Percentiles rank a stretch among this genome's conserved stretches.
These are phyloP conservation scores for Physcomitrellopsis africana DNA, from an alignment of 225 moss, liverwort and hornwort genomes.

Conservation along the genomic window DNA sequence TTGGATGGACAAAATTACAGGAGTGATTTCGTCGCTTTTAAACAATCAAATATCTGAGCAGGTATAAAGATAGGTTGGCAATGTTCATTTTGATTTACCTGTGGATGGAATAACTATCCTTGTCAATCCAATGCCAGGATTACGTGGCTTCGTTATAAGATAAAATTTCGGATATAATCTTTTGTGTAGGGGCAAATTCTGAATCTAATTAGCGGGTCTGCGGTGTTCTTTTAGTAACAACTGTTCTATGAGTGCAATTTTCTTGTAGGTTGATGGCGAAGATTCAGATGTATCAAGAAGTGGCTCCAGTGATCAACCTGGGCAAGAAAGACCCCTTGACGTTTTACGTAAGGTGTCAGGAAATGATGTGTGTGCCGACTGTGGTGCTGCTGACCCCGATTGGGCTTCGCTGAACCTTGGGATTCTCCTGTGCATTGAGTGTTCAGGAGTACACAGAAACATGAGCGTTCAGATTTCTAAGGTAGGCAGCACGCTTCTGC, in stretches of 20 bases:
- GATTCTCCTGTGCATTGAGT: slow-evolving; percentile 91
- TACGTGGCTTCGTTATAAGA: slow-evolving; percentile 4
- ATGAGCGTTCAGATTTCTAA: slow-evolving; percentile 96
- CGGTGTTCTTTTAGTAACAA: slow-evolving; percentile 30
- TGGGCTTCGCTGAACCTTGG: slow-evolving; percentile 98
- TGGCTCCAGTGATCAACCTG: slow-evolving; percentile 44
- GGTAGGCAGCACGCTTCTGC: slow-evolving; percentile 34
- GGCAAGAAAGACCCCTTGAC: slow-evolving; percentile 87
- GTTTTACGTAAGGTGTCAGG: slow-evolving; percentile 77
- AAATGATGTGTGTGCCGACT: slow-evolving; percentile 94
- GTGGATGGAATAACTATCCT: slow-evolving; percentile 4
- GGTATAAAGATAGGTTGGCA: slow-evolving; percentile 32
- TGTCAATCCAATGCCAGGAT: not conserved
- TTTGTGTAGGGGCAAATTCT: slow-evolving; percentile 21
- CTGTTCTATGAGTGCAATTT: slow-evolving; percentile 44
- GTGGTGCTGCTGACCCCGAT: slow-evolving; percentile 91
- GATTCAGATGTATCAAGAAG: slow-evolving; percentile 43
- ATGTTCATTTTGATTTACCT: slow-evolving; percentile 16
- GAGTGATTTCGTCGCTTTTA: slow-evolving; percentile 92
- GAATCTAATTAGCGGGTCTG: slow-evolving; percentile 30
- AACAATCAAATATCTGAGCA: slow-evolving; percentile 87
- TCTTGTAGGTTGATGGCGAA: slow-evolving; percentile 53
- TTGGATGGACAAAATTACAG: slow-evolving; percentile 99
- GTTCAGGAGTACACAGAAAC: slow-evolving; percentile 95
- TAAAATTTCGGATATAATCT: slow-evolving; percentile 9